Conservation (phyloP, 225 moss, liverwort and hornwort species). For the Asterella californica region DNA sequence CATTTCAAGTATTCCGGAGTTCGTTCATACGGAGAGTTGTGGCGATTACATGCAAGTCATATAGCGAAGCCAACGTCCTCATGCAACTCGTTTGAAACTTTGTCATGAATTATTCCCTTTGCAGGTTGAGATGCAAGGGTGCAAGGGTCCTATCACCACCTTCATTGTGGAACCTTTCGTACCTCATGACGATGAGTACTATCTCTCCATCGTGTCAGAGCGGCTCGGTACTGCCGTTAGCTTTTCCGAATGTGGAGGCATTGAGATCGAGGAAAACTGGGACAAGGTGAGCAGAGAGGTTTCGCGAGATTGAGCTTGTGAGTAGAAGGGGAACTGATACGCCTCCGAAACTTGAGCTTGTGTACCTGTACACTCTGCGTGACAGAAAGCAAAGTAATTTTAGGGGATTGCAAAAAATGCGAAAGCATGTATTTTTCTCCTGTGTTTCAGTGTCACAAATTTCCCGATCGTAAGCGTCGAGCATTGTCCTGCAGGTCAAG, state of each 20-base stretch:
- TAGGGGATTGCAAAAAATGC: too few species aligned
- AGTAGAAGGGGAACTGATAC: background rate
- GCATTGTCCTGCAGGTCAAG: constrained; percentile 57
- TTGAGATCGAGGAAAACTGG: constrained; percentile 99
- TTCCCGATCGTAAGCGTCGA: background rate
- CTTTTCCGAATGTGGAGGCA: constrained; percentile 96
- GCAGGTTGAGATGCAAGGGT: constrained; percentile 91
- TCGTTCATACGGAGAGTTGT: background rate
- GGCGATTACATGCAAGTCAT: background rate
- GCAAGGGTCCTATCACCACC: constrained; percentile 84
- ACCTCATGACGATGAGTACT: constrained; percentile 90
- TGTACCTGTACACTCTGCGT: background rate
- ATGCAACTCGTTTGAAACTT: background rate
- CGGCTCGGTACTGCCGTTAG: constrained; percentile 76
- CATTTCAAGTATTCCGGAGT: background rate
- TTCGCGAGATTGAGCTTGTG: background rate
- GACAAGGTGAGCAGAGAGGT: constrained; percentile 57
- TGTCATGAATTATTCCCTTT: background rate
- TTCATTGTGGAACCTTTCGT: constrained; percentile 99
- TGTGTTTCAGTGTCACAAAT: background rate
- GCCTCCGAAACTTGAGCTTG: background rate
- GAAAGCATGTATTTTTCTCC: background rate
- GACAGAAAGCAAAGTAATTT: background rate
- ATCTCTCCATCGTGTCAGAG: constrained; percentile 87
- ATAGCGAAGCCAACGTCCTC: background rate